Evolutionary conservation across 176 grass and related monocot species (phyloP), one percentile per base, ranked within the genome.

Genomic region (Urochloa ruziziensis): DNA sequence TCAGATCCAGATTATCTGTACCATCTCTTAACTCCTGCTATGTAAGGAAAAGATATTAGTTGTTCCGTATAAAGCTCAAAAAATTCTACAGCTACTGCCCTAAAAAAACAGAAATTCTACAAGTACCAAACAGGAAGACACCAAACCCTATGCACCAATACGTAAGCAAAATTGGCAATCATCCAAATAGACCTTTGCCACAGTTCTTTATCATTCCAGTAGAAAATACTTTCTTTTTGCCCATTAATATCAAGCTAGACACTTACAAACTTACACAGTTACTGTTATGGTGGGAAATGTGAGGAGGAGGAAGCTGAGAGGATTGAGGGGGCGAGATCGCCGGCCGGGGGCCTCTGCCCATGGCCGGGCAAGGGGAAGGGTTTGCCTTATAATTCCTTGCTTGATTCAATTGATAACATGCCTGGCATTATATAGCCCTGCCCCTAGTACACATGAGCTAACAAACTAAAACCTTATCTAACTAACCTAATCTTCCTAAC

Each of bases 11-110:
- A 85, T 94, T 85, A 27, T 94, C 77, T 24, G 54, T 72, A 61
- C 80, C 87, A 78, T 92, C 69, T 68, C 61, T 84, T 87, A 85
- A 83, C 86, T 96, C 96, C 96, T 96, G 83, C 65, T 74, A 90
- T 39, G 72, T 73, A 73, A 11, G 6, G 13, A 75, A 59, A 70
- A 78, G 10, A 68, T 52, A 81, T 85, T 83, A 86, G 53, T 47
- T 84, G n/a, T 64, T 65, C 51, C 6, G 7, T 81, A 47, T 58
- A 35, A 85, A 67, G 39, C 40, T 64, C 27, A 64, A 71, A 30
- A 39, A 62, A 62, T 24, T 80, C 9, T 36, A 58, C 32, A 54
- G 33, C 21, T 56, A 83, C 53, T 57, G 10, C 54, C 54, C 21
- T 24, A 25, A 57, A 57, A 57, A 57, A 25, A 12, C 9, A 70